phyloP scores from a whole-genome alignment of 306 rosid genomes.

The Ziziphus jujuba region DNA sequence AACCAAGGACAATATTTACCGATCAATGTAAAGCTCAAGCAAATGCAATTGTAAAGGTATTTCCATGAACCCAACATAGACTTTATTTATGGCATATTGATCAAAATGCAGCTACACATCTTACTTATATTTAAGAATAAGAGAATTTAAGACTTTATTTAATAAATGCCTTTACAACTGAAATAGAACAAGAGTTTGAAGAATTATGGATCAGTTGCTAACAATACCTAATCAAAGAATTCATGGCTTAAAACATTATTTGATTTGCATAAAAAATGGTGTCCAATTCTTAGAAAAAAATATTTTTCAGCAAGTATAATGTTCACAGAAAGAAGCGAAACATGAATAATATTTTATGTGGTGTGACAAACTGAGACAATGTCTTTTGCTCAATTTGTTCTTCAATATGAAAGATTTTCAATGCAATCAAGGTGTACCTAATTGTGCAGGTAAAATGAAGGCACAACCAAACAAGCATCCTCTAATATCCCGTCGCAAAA shows the following conservation, averaged over 20 bases:
- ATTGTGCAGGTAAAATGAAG: not conserved
- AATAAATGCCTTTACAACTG: slow-evolving; percentile 1
- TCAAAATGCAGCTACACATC: slow-evolving; percentile 4
- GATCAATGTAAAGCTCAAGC: not conserved
- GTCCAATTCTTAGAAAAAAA: not conserved
- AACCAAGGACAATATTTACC: slow-evolving; percentile 4
- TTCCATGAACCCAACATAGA: not conserved
- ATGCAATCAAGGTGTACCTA: slow-evolving; percentile 1
- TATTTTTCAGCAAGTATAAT: not conserved
- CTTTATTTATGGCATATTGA: not conserved
- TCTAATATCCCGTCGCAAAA: too few relatives aligned
- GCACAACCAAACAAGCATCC: not conserved
- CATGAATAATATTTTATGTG: not conserved
- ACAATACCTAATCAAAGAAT: not conserved
- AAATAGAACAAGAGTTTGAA: slow-evolving; percentile 2
- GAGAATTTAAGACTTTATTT: not conserved
- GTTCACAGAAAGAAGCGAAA: not conserved
- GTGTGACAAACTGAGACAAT: not conserved
- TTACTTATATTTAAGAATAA: not conserved
- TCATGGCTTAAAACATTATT: slow-evolving; percentile 8
- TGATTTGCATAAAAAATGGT: not conserved
- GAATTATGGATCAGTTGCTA: not conserved
- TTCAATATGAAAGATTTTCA: slow-evolving; percentile 1
- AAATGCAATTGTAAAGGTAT: slow-evolving; percentile 7
- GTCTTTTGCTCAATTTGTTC: not conserved